A percentile compares a stretch with the other conserved stretches of the same genome.
Conservation (phyloP, 2,329 filamentous ascomycete genomes). For the Cadophora sp. region DNA sequence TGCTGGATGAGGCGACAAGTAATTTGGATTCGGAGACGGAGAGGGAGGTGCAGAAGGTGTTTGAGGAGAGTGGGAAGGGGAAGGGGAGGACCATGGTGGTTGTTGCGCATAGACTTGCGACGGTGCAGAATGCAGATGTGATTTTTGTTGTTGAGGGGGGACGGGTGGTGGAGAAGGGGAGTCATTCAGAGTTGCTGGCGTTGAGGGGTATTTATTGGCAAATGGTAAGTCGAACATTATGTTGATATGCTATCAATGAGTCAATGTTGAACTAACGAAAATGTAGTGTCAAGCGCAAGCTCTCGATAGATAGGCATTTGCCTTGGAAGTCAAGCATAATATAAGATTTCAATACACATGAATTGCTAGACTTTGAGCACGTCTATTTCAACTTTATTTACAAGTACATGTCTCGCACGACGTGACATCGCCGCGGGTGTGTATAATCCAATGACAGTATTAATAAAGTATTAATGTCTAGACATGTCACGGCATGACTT, state of each 20-base stretch:
- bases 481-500: too few relatives aligned
- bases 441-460: too few relatives aligned
- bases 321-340: too few relatives aligned
- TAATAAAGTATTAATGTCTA: too few relatives aligned
- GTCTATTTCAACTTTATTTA: too few relatives aligned
- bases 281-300: slow-evolving; percentile 31
- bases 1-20: slow-evolving; percentile 77
- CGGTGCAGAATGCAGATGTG: slow-evolving; percentile 39
- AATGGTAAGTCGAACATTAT: slow-evolving; percentile 29
- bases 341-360: too few relatives aligned
- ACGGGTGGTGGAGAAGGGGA: slow-evolving; percentile 36
- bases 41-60: slow-evolving; percentile 64
- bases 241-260: not conserved
- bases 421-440: too few relatives aligned
- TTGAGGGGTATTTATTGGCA: slow-evolving; percentile 35
- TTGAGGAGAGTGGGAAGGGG: slow-evolving; percentile 61
- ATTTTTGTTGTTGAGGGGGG: slow-evolving; percentile 41
- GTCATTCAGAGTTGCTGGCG: slow-evolving; percentile 32
- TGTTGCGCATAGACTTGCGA: slow-evolving; percentile 43
- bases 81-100: slow-evolving; percentile 57
- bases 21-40: slow-evolving; percentile 58
- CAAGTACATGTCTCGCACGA: too few relatives aligned
- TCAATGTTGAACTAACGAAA: not conserved
- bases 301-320: slow-evolving; percentile 37
- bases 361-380: too few relatives aligned